Conservation (phyloP, 495 filamentous ascomycete genomes). For the Penicillium mononematosum region DNA sequence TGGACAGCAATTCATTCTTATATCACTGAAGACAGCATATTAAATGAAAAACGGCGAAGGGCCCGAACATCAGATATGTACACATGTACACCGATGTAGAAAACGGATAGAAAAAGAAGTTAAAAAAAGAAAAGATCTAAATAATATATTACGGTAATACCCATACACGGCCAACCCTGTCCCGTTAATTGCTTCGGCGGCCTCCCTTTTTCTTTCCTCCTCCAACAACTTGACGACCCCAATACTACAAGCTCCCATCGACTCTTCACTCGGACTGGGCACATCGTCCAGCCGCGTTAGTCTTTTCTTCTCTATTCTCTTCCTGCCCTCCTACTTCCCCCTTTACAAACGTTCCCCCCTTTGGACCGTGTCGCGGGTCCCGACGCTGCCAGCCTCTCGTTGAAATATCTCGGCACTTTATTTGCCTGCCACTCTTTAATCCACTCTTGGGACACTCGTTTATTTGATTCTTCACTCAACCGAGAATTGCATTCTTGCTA, state of each 20-base stretch:
- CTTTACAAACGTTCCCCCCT: slow-evolving; percentile 10
- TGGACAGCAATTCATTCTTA: neutral
- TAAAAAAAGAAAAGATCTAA: neutral
- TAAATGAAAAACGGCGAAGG: neutral
- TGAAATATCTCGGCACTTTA: slow-evolving; percentile 27
- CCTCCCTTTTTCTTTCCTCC: slow-evolving; percentile 21
- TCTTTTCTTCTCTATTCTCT: slow-evolving; percentile 12
- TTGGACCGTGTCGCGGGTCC: slow-evolving; percentile 38
- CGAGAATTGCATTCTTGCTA: slow-evolving; percentile 5
- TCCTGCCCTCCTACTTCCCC: slow-evolving; percentile 6
- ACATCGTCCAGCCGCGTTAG: slow-evolving; percentile 31
- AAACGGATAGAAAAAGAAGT: neutral
- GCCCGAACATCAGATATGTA: neutral
- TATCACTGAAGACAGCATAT: neutral
- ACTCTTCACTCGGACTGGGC: slow-evolving; percentile 26
- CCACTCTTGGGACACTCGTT: slow-evolving; percentile 10
- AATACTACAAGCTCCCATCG: slow-evolving; percentile 12
- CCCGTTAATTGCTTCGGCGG: slow-evolving; percentile 16
- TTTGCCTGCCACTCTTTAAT: slow-evolving; percentile 31
- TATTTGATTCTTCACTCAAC: slow-evolving; percentile 7
- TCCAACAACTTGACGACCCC: slow-evolving; percentile 17
- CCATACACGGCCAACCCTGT: slow-evolving; percentile 4
- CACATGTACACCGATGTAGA: neutral
- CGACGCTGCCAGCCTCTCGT: slow-evolving; percentile 41
- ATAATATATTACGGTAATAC: slow-evolving; percentile 22